Percentiles rank a stretch among this genome's conserved stretches.
These are phyloP conservation scores for Haplosporangium sp. DNA, from an alignment of 371 early-diverging fungal genomes.

Conservation along the genomic window DNA sequence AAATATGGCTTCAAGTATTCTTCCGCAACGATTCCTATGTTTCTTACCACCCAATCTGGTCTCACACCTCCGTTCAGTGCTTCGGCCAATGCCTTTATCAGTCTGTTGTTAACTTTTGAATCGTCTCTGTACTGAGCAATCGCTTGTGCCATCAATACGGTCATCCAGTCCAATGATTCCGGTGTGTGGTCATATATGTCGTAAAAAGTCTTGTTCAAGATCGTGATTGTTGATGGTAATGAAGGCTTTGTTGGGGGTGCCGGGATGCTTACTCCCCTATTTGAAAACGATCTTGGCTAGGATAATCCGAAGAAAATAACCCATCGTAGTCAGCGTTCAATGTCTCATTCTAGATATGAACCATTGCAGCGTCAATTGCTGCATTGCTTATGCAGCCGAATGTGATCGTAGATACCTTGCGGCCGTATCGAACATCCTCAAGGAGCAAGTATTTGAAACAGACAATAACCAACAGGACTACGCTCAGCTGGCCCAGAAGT, in stretches of 20 bases:
- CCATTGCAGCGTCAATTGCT: too few relatives aligned
- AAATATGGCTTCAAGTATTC: neutral
- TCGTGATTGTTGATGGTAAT: constrained; percentile 51
- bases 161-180: constrained; percentile 94
- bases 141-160: constrained; percentile 88
- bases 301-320: neutral
- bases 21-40: neutral
- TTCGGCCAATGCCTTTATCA: constrained; percentile 80
- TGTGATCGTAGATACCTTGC: constrained; percentile 20
- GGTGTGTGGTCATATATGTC: constrained; percentile 71
- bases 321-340: too few relatives aligned
- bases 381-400: too few relatives aligned
- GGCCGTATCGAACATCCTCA: constrained; percentile 69
- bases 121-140: constrained; percentile 87
- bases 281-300: constrained; percentile 48
- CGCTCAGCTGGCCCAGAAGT: constrained; percentile 69
- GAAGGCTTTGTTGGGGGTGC: constrained; percentile 47
- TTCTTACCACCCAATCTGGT: constrained; percentile 81
- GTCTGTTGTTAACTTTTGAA: constrained; percentile 76
- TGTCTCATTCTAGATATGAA: too few relatives aligned
- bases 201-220: constrained; percentile 72
- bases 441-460: constrained; percentile 70
- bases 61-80: constrained; percentile 82
- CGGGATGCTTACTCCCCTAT: constrained; percentile 45
- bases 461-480: constrained; percentile 65